Conservation (phyloP, 1,284 basidiomycete species). For the Kwoniella shivajii region DNA sequence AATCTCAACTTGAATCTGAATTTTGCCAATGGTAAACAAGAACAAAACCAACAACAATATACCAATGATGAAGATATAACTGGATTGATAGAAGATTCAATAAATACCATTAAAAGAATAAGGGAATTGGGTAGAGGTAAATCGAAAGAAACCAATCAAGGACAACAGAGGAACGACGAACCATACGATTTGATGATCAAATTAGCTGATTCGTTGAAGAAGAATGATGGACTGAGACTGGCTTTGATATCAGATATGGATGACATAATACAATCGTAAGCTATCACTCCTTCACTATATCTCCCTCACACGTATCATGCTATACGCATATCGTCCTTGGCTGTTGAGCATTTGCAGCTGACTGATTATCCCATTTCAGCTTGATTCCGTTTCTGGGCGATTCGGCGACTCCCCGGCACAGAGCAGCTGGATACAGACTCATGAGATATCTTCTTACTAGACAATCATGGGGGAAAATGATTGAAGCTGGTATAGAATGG, state of each 20-base stretch:
- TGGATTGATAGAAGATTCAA: conserved; percentile 31
- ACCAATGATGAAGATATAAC: not conserved
- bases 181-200: conserved; percentile 60
- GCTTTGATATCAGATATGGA: conserved; percentile 70
- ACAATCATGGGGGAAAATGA: conserved; percentile 54
- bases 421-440: conserved; percentile 84
- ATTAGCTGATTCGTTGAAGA: conserved; percentile 70
- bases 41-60: not conserved
- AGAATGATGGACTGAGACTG: conserved; percentile 73
- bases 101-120: conserved; percentile 21
- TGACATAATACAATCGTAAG: conserved; percentile 72
- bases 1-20: too few species aligned
- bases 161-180: conserved; percentile 24
- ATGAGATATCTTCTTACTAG: conserved; percentile 76
- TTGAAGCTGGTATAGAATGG: conserved; percentile 69
- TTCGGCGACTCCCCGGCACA: conserved; percentile 68
- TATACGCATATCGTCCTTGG: not conserved
- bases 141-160: conserved; percentile 16
- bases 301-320: too few species aligned
- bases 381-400: conserved; percentile 77
- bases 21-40: not conserved
- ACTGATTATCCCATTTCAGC: conserved; percentile 55
- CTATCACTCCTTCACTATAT: conserved; percentile 23
- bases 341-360: not conserved
- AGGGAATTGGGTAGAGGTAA: conserved; percentile 18